A percentile compares a stretch with the other conserved stretches of the same genome.
Conservation (phyloP, 2,329 filamentous ascomycete genomes). For the Fusarium mangiferae region DNA sequence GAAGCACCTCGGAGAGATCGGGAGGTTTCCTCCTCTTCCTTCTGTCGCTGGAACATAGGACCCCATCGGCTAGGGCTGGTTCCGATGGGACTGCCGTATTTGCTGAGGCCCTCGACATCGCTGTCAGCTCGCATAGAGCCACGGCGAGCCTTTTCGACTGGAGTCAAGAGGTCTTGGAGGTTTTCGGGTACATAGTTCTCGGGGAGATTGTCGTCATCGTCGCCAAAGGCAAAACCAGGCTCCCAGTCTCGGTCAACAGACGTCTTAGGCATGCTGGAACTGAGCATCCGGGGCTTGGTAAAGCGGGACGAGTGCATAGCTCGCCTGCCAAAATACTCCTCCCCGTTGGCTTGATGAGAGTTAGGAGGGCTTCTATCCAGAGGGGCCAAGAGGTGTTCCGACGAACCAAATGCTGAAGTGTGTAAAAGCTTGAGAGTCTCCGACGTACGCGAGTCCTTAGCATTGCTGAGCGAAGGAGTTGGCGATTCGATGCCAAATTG, state of each 20-base stretch:
- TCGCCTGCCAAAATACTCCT: slow-evolving; percentile 76
- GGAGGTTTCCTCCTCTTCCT: slow-evolving; percentile 64
- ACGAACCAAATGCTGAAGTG: slow-evolving; percentile 74
- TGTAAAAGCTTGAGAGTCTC: slow-evolving; percentile 73
- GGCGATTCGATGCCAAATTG: slow-evolving; percentile 91
- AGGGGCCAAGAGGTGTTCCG: slow-evolving; percentile 68
- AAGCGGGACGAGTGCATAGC: slow-evolving; percentile 75
- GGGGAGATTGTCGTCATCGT: slow-evolving; percentile 72
- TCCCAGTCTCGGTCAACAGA: slow-evolving; percentile 74
- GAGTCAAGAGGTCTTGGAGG: slow-evolving; percentile 72
- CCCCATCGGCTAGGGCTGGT: slow-evolving; percentile 71
- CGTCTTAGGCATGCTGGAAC: slow-evolving; percentile 74
- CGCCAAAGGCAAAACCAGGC: slow-evolving; percentile 76
- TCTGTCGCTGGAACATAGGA: slow-evolving; percentile 68
- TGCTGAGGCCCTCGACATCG: slow-evolving; percentile 62
- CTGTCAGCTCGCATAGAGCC: slow-evolving; percentile 69
- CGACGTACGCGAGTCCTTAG: slow-evolving; percentile 68
- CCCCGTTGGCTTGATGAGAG: slow-evolving; percentile 62
- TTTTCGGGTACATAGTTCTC: slow-evolving; percentile 77
- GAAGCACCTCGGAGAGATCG: slow-evolving; percentile 55
- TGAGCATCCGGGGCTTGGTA: slow-evolving; percentile 73
- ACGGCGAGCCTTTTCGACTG: slow-evolving; percentile 72
- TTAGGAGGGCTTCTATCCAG: slow-evolving; percentile 59
- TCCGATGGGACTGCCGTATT: slow-evolving; percentile 70
- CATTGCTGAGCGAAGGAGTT: slow-evolving; percentile 75